These are phyloP conservation scores for Thermomucor indicae-seudaticae DNA, from an alignment of 371 early-diverging fungal species.

Conservation along the genomic window DNA sequence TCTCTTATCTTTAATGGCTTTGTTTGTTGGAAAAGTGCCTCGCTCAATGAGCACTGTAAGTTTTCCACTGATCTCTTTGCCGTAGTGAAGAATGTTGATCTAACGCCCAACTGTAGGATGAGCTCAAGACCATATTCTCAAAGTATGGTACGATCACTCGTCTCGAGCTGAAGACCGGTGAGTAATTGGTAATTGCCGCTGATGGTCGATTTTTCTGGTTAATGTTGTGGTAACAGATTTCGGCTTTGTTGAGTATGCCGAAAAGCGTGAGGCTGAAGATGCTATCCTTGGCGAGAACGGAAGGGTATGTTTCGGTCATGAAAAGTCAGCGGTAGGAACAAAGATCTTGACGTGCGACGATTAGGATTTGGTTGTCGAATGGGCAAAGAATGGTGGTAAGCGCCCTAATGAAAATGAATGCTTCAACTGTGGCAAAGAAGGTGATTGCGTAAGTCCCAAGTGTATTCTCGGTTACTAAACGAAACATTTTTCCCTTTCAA, in stretches of 20 bases:
- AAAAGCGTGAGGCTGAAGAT: constrained; percentile 70
- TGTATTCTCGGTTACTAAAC: not conserved
- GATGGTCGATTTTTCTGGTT: not conserved
- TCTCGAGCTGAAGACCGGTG: constrained; percentile 64
- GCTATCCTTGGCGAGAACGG: constrained; percentile 60
- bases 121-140: constrained; percentile 69
- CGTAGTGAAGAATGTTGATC: constrained; percentile 1
- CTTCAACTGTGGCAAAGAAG: constrained; percentile 66
- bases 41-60: constrained; percentile 32
- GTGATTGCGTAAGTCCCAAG: constrained; percentile 29
- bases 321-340: constrained; percentile 15
- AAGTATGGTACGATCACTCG: constrained; percentile 74
- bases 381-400: constrained; percentile 57
- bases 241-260: constrained; percentile 73
- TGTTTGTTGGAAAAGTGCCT: constrained; percentile 41
- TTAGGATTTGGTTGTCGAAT: constrained; percentile 47
- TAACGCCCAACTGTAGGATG: constrained; percentile 32
- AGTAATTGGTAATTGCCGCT: not conserved
- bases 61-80: not conserved
- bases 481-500: not conserved
- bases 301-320: constrained; percentile 47
- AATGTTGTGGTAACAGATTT: constrained; percentile 46
- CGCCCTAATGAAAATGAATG: constrained; percentile 57
- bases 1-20: constrained; percentile 19
- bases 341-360: not conserved